Conservation (phyloP, 768 basidiomycete species). For the Lactarius deliciosus region DNA sequence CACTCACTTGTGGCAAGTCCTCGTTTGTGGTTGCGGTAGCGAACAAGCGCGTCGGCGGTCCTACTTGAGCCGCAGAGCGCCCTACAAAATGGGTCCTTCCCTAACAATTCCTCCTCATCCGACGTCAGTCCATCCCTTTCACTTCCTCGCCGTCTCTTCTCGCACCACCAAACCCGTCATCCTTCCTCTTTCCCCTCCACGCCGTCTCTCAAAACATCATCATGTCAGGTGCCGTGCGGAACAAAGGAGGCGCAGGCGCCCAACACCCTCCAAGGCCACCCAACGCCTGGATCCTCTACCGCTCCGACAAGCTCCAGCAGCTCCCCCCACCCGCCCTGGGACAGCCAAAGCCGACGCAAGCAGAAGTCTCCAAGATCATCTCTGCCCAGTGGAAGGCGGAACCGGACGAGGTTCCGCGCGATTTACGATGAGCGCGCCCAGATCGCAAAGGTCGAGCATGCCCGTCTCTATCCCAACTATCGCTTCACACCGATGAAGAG, state of each 20-base stretch:
- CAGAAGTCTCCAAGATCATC: slow-evolving; percentile 45
- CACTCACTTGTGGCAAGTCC: slow-evolving; percentile 10
- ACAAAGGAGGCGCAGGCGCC: slow-evolving; percentile 16
- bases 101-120: slow-evolving; percentile 1
- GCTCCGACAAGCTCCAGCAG: slow-evolving; percentile 44
- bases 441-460: slow-evolving; percentile 26
- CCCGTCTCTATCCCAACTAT: slow-evolving; percentile 26
- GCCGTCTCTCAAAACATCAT: background rate
- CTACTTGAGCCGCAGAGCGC: slow-evolving; percentile 10
- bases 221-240: slow-evolving; percentile 20
- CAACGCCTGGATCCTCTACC: slow-evolving; percentile 53
- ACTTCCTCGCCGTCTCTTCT: slow-evolving; percentile 1
- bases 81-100: slow-evolving; percentile 26
- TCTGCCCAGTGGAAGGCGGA: slow-evolving; percentile 44
- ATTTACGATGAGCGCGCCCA: slow-evolving; percentile 25
- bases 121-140: slow-evolving; percentile 7
- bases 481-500: slow-evolving; percentile 29
- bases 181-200: background rate
- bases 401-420: slow-evolving; percentile 37
- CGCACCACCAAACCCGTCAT: background rate
- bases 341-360: slow-evolving; percentile 39
- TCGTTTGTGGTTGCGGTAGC: slow-evolving; percentile 4
- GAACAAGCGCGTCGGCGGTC: slow-evolving; percentile 9
- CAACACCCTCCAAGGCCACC: slow-evolving; percentile 40
- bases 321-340: slow-evolving; percentile 33